Evolutionary conservation across 2,329 filamentous ascomycete genomes (phyloP), one percentile per base, ranked within the genome.

Genomic region (Lachnellula willkommii): DNA sequence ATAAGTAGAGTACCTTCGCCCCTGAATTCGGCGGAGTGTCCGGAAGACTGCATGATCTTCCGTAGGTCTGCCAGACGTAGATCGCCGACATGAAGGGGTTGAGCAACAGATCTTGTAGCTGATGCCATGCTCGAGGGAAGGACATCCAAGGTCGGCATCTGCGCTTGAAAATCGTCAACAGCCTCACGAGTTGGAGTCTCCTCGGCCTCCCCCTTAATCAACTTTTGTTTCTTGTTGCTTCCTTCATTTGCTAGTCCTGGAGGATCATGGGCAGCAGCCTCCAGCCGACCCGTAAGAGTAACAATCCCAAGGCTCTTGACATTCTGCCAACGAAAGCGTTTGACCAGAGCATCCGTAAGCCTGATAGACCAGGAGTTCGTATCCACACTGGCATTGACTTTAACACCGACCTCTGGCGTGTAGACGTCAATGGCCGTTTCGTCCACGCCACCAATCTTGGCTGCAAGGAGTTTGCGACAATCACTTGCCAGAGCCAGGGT

Each of bases 351-450:
- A 63, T 93, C 89, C 49, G 90, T 91, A 17, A 99, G 80, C 72
- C 92, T 95, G 58, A 99, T 89, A 24, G 89, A 87, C 94, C 95
- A 99, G 4, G 94, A 92, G 69, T 97, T 96, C 5, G 93, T 97
- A 70, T 99, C 94, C 43, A 97, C 93, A 67, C 92, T 96, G 12
- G 93, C 94, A 71, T 99, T 87, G 43, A 99, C 80, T 14, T 79
- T 76, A 36, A 80, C 77, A 24, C 91, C 91, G n/a, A 89, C 77
- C 9, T 75, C 72, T 1, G 94, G 94, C 0, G 90, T 91, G 69
- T 93, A 93, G 5, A 99, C 89, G 60, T 92, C 85, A 37, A 84
- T 56, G 4, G 61, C 79, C 39, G 78, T 76, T 43, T 75, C 75
- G 5, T 71, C 73, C 1, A 71, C 68, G 12, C 76, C 74, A 12